Base-by-base conservation (phyloP, 352 stramenopile genomes). In the Halophytophthora polymorphica region DNA sequence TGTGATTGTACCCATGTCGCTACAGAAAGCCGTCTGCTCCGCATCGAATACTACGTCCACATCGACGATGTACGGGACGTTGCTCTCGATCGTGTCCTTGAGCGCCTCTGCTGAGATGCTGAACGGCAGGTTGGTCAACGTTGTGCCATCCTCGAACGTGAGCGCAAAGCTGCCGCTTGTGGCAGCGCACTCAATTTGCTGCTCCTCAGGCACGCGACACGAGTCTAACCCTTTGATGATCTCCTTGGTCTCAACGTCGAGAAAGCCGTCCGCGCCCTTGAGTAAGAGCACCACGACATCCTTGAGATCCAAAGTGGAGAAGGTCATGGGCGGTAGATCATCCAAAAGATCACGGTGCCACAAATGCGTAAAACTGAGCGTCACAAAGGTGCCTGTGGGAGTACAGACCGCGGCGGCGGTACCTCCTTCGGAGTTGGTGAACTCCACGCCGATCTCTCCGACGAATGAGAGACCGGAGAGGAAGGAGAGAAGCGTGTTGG, bases 191-290 rank as follows among this genome's bases (percentile, higher is more conserved):
- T 73, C 21, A 37, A 92, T 71, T 13, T 71, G 56, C 47, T 92
- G 82, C 29, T 71, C 49, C 51, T 92, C 82, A 15, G 78, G 28
- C 7, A 80, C 45, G n/a, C 80, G 66, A 18, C 82, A 90, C 7
- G 78, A 82, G 54, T 91, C 81, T 13, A 88, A 58, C 6, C 81
- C 81, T 36, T 87, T 91, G 22, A 86, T 38, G 14, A 89, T 44
- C 50, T 91, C 81, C 41, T 83, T 89, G 4, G 69, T 69, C 45
- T 87, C 74, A 0, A 48, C 46, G 53, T 91, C 81, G 19, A 91
- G 71, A 31, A 88, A 87, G 4, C 77, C 77, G 36, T 82, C 69
- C 1, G 23, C 49, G 8, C 57, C 71, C 13, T 66, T 67, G 15
- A 86, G 59, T 12, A 74, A 73, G 11, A 89, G 46, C 0, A 44